Conservation (phyloP, 441 rosid species). For the Cnidoscolus chayamansa region DNA sequence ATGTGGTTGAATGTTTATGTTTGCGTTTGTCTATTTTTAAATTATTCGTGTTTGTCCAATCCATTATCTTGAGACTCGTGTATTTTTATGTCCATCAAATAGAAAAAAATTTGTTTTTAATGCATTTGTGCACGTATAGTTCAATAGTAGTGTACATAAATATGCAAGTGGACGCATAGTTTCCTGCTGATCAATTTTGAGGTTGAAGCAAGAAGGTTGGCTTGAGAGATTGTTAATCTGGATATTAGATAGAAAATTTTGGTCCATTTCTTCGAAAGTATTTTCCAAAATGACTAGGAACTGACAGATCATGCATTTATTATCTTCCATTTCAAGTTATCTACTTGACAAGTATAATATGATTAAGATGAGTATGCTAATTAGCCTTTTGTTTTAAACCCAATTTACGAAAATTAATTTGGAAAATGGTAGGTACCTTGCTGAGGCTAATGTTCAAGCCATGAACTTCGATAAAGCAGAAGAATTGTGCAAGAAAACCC, state of each 20-base stretch:
- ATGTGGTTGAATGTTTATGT: background rate
- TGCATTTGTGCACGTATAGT: background rate
- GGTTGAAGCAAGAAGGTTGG: background rate
- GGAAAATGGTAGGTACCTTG: constrained; percentile 61
- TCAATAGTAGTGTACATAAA: background rate
- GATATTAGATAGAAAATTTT: background rate
- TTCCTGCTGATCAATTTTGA: background rate
- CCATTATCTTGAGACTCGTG: background rate
- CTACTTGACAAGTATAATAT: background rate
- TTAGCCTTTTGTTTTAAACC: background rate
- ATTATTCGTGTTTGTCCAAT: background rate
- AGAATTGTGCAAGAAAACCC: constrained; percentile 81
- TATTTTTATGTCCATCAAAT: background rate
- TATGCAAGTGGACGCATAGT: background rate
- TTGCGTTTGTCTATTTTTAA: background rate
- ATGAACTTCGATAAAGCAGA: constrained; percentile 97
- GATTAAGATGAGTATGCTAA: background rate
- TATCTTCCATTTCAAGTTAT: background rate
- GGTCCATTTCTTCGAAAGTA: background rate
- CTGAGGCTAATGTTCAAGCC: constrained; percentile 96
- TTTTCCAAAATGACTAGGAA: too few species aligned
- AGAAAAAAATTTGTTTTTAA: too few species aligned
- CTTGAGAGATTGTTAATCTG: background rate
- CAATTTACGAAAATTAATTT: background rate
- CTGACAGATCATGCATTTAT: background rate